A percentile compares a stretch with the other conserved stretches of the same genome.
Evolutionary conservation across 495 filamentous ascomycete genomes (phyloP).

Genomic region (Talaromyces stipitatus): DNA sequence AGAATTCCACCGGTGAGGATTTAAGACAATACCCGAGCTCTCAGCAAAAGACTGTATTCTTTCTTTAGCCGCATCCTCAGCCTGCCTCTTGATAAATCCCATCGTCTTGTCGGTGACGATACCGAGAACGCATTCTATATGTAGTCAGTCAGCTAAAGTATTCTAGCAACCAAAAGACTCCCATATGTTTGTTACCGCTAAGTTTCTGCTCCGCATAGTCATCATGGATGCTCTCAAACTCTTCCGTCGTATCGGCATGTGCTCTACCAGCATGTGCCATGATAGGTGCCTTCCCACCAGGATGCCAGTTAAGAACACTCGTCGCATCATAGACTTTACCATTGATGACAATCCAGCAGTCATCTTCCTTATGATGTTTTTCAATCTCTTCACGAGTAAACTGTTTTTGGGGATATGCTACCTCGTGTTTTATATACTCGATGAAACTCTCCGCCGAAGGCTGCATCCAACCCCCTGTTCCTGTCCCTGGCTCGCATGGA

Average conservation of each 20-base stretch:
- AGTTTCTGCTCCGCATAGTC: conserved; percentile 23
- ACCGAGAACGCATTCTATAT: conserved; percentile 26
- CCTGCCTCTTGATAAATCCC: conserved; percentile 21
- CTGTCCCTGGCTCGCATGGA: conserved; percentile 9
- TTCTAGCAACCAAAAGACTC: background rate
- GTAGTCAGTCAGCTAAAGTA: background rate
- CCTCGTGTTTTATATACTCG: conserved; percentile 15
- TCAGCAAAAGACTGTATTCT: background rate
- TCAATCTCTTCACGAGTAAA: conserved; percentile 47
- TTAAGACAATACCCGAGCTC: background rate
- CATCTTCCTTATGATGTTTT: conserved; percentile 56
- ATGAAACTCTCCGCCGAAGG: conserved; percentile 15
- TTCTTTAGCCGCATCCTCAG: conserved; percentile 16
- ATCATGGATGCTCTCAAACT: conserved; percentile 27
- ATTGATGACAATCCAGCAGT: conserved; percentile 76
- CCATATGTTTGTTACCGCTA: conserved; percentile 10
- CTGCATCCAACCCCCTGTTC: conserved; percentile 16
- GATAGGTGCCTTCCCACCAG: conserved; percentile 24
- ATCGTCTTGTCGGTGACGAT: conserved; percentile 26
- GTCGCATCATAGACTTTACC: conserved; percentile 83
- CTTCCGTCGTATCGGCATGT: conserved; percentile 20
- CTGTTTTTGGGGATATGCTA: conserved; percentile 17
- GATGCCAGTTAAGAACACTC: conserved; percentile 23
- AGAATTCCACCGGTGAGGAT: background rate
- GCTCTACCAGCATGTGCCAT: conserved; percentile 24